These are phyloP conservation scores for Candida namnaoensis DNA, from an alignment of 805 yeast genomes.

Conservation along the genomic window DNA sequence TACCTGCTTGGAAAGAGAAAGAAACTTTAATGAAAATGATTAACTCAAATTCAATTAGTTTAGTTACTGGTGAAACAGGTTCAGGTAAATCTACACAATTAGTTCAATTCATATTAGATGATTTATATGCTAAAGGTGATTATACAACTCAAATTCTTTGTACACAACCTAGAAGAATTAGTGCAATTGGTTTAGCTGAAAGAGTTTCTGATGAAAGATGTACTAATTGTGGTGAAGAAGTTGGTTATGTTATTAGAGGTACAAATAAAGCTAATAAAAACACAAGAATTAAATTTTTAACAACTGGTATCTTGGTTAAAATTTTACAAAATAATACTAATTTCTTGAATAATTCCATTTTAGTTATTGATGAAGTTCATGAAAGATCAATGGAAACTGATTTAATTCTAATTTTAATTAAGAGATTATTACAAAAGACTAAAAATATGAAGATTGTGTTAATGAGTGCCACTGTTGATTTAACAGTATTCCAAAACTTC, in stretches of 20 bases:
- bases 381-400: slow-evolving; percentile 91
- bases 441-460: slow-evolving; percentile 58
- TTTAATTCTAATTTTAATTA: slow-evolving; percentile 69
- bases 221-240: slow-evolving; percentile 54
- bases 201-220: slow-evolving; percentile 80
- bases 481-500: slow-evolving; percentile 54
- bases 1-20: slow-evolving; percentile 83
- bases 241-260: slow-evolving; percentile 88
- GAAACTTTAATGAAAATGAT: slow-evolving; percentile 49
- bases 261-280: slow-evolving; percentile 53
- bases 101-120: slow-evolving; percentile 81
- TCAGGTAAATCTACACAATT: slow-evolving; percentile 95
- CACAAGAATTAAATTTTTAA: slow-evolving; percentile 80
- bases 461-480: slow-evolving; percentile 93
- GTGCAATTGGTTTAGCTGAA: slow-evolving; percentile 91
- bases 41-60: slow-evolving; percentile 49
- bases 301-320: slow-evolving; percentile 86
- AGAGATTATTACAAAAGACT: slow-evolving; percentile 38
- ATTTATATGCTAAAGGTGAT: slow-evolving; percentile 34
- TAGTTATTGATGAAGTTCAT: slow-evolving; percentile 93
- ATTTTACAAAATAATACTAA: slow-evolving; percentile 54
- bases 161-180: slow-evolving; percentile 94
- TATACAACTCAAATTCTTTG: slow-evolving; percentile 61
- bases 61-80: slow-evolving; percentile 95
- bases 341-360: slow-evolving; percentile 46